Percentiles rank a stretch among this genome's conserved stretches.
These are phyloP conservation scores for Triangularia verruculosa DNA, from an alignment of 2,329 filamentous ascomycete genomes.

Conservation along the genomic window DNA sequence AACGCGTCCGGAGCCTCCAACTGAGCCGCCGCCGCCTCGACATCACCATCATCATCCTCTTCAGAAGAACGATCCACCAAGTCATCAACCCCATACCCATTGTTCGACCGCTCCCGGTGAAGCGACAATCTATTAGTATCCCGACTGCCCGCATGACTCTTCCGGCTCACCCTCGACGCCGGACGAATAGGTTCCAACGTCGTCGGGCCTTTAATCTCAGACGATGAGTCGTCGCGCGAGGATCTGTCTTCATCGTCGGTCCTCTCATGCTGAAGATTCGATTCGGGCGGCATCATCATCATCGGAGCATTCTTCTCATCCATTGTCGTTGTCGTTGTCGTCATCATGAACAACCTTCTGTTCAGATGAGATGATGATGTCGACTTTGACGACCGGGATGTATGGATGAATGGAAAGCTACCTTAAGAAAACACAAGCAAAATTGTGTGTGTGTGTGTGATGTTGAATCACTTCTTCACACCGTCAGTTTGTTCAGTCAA, in stretches of 20 bases:
- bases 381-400: no score
- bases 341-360: no score
- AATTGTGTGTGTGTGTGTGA: no score
- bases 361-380: no score
- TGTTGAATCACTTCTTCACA: background rate
- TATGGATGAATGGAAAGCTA: no score
- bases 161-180: background rate
- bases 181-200: constrained; percentile 30
- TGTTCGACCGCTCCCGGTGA: constrained; percentile 39
- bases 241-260: background rate
- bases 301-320: background rate
- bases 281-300: no score
- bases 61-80: constrained; percentile 16
- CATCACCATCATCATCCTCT: background rate
- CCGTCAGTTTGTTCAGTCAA: no score
- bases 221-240: background rate
- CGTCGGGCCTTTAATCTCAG: background rate
- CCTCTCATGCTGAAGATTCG: background rate
- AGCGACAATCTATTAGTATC: constrained; percentile 29
- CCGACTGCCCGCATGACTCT: background rate
- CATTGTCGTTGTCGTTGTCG: background rate
- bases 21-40: no score
- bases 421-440: no score
- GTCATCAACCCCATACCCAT: constrained; percentile 44
- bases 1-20: constrained; percentile 19